Conservation (phyloP, 371 early-diverging fungal species). For the Mucor ambiguus region DNA sequence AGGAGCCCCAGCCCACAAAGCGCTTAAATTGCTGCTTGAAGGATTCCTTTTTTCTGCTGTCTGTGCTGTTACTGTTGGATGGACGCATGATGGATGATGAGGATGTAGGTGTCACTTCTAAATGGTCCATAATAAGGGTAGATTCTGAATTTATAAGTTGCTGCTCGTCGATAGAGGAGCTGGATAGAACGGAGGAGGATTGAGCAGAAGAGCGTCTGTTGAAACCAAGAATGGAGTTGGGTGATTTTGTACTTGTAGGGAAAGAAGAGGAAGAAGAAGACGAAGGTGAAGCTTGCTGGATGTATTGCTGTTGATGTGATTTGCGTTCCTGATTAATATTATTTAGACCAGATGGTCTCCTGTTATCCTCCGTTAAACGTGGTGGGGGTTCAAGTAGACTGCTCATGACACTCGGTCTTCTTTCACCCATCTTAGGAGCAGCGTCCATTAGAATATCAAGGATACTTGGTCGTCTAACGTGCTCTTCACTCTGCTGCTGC, state of each 20-base stretch:
- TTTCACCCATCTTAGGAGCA: conserved; percentile 25
- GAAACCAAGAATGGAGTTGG: conserved; percentile 4
- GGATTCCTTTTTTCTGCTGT: conserved; percentile 30
- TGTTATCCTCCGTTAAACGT: conserved; percentile 24
- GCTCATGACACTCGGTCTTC: conserved; percentile 22
- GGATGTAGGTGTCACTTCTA: conserved; percentile 19
- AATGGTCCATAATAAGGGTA: conserved; percentile 2
- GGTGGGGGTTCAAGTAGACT: conserved; percentile 13
- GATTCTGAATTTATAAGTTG: not conserved
- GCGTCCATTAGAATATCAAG: conserved; percentile 50
- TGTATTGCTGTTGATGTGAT: conserved; percentile 28
- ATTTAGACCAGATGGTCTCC: conserved; percentile 20
- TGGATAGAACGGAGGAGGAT: conserved; percentile 24
- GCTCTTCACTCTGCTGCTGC: conserved; percentile 14
- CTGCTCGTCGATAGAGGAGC: conserved; percentile 11
- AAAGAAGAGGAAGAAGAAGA: conserved; percentile 36
- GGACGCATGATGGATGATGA: conserved; percentile 23
- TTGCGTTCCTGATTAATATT: conserved; percentile 33
- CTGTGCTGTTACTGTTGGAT: not conserved
- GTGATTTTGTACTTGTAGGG: conserved; percentile 16
- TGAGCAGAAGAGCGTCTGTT: conserved; percentile 16
- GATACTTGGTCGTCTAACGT: conserved; percentile 42
- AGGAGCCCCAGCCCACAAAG: conserved; percentile 49
- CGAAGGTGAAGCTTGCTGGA: conserved; percentile 15
- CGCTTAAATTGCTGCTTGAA: conserved; percentile 45